Conservation (phyloP, 257 asterid genomes). For the Striga asiatica region DNA sequence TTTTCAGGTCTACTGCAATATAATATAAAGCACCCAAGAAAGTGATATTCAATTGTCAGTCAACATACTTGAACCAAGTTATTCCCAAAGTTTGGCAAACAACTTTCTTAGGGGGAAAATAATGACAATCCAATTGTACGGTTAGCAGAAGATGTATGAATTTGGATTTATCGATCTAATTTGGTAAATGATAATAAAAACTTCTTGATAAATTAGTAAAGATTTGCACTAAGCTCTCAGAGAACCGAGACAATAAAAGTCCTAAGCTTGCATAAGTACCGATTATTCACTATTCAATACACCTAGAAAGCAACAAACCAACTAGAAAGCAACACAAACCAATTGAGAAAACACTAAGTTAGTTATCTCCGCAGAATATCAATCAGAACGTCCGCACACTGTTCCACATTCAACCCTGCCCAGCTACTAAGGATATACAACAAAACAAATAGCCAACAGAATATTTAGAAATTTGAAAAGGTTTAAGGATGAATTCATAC, state of each 20-base stretch:
- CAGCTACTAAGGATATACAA: neutral
- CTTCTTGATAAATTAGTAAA: neutral
- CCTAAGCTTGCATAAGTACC: neutral
- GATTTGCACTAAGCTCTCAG: neutral
- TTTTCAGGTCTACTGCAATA: constrained; percentile 4
- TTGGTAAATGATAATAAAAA: neutral
- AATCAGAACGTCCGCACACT: neutral
- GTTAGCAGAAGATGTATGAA: neutral
- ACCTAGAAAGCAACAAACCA: constrained; percentile 2
- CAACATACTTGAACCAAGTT: neutral
- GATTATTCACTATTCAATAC: neutral
- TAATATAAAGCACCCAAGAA: neutral
- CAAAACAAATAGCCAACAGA: constrained; percentile 12
- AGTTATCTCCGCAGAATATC: constrained; percentile 4
- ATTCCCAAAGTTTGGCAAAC: constrained; percentile 2
- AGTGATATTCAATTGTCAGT: neutral
- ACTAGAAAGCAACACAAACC: no score
- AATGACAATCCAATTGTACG: neutral
- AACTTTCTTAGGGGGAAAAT: neutral
- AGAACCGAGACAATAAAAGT: constrained; percentile 11
- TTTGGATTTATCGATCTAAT: neutral
- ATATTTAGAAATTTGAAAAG: neutral
- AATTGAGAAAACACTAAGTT: neutral
- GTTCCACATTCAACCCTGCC: neutral
- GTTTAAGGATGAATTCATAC: neutral